Evolutionary conservation across 257 asterid genomes (phyloP), one percentile per base, ranked within the genome.

Genomic region (Jacaranda copaia): DNA sequence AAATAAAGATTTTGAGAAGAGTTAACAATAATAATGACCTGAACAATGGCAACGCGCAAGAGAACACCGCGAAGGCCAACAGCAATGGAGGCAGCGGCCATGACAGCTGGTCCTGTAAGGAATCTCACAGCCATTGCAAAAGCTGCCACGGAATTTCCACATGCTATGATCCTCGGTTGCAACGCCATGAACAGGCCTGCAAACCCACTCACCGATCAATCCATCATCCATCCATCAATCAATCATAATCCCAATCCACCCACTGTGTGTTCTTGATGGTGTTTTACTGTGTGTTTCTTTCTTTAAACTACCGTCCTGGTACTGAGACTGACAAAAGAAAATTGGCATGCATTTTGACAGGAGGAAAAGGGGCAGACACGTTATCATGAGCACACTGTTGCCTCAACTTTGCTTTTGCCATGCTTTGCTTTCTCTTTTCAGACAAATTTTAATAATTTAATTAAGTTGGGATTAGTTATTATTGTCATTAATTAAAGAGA

Each of bases 21-120:
- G 20, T 58, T 58, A 3, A 20, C 35, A 12, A 14, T 14, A 7
- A 13, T 3, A 32, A 39, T 9, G 40, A 92, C 99, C 99, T 95
- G 99, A 46, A 94, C 98, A 81, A 95, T 95, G 73, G 98, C 98
- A 38, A 95, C 83, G 76, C 93, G 96, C 80, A 95, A 78, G 69
- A 95, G 98, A 67, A 61, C 91, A 25, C 98, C 98, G 8, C 96
- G 98, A 74, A 95, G 99, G 77, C 99, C 99, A 85, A 95, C 96
- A 79, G 89, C 98, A 82, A 91, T 86, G 87, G 98, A 95, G 83
- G 99, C 93, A 77, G 96, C 97, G 51, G 97, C 99, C 98, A 95
- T 95, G 82, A 95, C 96, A 87, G 99, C 99, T 82, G 99, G 99
- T 46, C 98, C 98, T 15, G 96, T 86, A 86, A 95, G 96, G 93